Percentiles rank a stretch among this genome's conserved stretches.
Evolutionary conservation across 176 grass and related monocot genomes (phyloP).

Genomic region (Paspalum vaginatum): DNA sequence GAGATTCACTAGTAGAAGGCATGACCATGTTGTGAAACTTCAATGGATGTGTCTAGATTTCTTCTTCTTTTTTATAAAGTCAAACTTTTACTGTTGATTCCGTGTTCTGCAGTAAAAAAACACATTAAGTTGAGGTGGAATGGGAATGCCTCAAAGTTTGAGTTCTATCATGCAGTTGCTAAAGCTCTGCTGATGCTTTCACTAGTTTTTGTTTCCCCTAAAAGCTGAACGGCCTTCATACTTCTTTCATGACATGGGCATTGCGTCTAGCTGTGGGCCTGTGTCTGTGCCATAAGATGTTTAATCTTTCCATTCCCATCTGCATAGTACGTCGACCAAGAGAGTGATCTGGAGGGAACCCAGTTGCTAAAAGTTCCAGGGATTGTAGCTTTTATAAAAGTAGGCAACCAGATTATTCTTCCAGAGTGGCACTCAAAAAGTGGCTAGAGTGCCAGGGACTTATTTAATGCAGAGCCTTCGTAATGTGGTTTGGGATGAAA

Average conservation of each 20-base stretch:
- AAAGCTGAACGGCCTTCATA: constrained; percentile 27
- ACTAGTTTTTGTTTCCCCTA: constrained; percentile 25
- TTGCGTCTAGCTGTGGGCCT: not conserved
- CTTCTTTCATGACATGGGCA: constrained; percentile 32
- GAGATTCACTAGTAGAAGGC: not conserved
- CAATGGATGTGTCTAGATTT: not conserved
- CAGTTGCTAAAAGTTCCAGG: constrained; percentile 36
- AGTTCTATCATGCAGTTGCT: constrained; percentile 1
- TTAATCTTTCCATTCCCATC: constrained; percentile 14
- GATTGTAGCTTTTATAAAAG: constrained; percentile 48
- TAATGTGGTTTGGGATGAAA: constrained; percentile 41
- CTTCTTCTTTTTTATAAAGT: too few relatives aligned
- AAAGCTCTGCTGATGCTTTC: constrained; percentile 15
- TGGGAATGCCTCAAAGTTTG: constrained; percentile 2
- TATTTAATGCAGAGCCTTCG: constrained; percentile 43
- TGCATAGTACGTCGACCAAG: constrained; percentile 24
- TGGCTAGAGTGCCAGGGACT: constrained; percentile 20
- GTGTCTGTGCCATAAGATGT: constrained; percentile 16
- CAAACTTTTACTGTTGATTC: constrained; percentile 17
- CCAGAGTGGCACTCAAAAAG: constrained; percentile 55
- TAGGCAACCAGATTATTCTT: constrained; percentile 51
- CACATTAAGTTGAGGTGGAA: constrained; percentile 19
- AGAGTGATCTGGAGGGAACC: constrained; percentile 45
- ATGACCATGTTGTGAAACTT: constrained; percentile 6
- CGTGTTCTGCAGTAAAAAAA: constrained; percentile 10